Conservation (phyloP, 139 green algal species). For the Eudorina sp. region DNA sequence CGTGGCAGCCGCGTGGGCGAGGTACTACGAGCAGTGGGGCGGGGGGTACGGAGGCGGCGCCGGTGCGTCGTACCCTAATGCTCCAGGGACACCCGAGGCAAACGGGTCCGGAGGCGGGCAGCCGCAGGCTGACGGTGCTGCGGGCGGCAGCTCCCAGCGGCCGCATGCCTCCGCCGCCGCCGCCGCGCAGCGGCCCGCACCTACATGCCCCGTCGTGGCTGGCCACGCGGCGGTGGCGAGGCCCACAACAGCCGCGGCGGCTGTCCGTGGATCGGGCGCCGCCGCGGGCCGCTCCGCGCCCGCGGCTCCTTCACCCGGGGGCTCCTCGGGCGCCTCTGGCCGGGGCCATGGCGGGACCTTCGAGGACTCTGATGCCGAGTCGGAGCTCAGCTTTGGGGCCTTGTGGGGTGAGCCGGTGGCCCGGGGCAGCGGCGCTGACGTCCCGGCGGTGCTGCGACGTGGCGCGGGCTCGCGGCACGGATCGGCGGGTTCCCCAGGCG, state of each 20-base stretch:
- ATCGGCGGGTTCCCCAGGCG: neutral
- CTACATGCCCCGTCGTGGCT: neutral
- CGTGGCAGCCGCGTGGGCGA: neutral
- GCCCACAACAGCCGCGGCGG: too few relatives aligned
- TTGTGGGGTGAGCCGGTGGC: constrained; percentile 20
- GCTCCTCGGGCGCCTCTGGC: too few relatives aligned
- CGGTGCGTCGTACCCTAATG: too few relatives aligned
- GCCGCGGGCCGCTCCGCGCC: too few relatives aligned
- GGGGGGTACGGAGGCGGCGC: neutral
- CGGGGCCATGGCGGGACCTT: too few relatives aligned
- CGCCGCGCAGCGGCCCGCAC: neutral
- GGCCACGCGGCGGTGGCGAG: too few relatives aligned
- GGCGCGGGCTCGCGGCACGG: neutral
- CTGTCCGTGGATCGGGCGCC: too few relatives aligned
- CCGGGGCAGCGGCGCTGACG: neutral
- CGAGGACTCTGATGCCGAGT: neutral
- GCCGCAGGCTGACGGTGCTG: neutral
- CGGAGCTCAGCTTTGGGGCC: constrained; percentile 41
- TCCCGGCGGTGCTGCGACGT: neutral
- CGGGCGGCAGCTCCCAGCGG: too few relatives aligned
- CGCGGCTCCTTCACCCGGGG: too few relatives aligned
- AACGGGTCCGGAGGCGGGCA: neutral
- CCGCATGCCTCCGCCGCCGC: neutral
- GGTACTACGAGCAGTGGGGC: constrained; percentile 32
- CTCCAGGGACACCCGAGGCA: neutral